Evolutionary conservation across 2,329 filamentous ascomycete genomes (phyloP).

Genomic region (Penicillium concentricum): DNA sequence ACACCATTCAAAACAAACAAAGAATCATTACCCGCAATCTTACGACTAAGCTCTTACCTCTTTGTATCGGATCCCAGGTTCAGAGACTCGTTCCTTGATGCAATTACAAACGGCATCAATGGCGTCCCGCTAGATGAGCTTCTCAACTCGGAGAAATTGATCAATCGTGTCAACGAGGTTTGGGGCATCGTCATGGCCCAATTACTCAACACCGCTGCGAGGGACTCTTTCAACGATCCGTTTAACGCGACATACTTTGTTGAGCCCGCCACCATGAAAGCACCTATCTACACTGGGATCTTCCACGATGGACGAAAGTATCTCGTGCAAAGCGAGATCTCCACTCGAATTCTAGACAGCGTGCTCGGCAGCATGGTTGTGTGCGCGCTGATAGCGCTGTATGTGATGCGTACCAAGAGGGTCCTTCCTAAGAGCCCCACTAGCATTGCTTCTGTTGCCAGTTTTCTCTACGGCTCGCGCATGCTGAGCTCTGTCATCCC

Average conservation of each 20-base stretch:
- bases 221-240: neutral
- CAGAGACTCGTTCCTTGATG: too few species aligned
- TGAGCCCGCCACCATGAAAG: neutral
- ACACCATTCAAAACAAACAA: neutral
- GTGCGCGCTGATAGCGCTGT: constrained; percentile 11
- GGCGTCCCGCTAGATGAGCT: neutral
- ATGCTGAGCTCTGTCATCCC: too few species aligned
- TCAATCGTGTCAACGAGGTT: neutral
- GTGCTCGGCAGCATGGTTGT: constrained; percentile 21
- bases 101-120: neutral
- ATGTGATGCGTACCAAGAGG: constrained; percentile 14
- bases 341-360: constrained; percentile 21
- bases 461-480: neutral
- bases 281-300: neutral
- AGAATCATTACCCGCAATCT: too few species aligned
- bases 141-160: neutral
- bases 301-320: constrained; percentile 4
- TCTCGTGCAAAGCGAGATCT: constrained; percentile 22
- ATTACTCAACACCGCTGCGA: neutral
- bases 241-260: neutral
- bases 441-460: constrained; percentile 27
- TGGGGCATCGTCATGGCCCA: constrained; percentile 2
- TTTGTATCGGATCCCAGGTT: too few species aligned
- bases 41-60: too few species aligned
- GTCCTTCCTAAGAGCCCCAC: constrained; percentile 27